Conservation (phyloP, 2,329 filamentous ascomycete species). For the Trichophyton verrucosum region DNA sequence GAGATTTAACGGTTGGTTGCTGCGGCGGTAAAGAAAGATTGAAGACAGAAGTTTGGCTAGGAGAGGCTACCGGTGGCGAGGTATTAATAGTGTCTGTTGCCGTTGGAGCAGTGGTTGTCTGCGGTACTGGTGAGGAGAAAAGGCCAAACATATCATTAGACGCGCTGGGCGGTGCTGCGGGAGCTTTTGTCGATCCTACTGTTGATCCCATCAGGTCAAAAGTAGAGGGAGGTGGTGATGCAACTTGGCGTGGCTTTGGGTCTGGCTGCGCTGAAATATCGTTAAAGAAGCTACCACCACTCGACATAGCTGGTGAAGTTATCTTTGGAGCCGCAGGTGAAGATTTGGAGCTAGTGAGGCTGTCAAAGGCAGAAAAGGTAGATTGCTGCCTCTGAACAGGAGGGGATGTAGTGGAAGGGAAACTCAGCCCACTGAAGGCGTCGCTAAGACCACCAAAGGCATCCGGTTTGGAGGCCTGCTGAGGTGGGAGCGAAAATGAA, state of each 20-base stretch:
- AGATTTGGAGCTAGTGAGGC: conserved; percentile 29
- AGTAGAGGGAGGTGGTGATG: not conserved
- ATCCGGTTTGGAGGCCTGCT: conserved; percentile 30
- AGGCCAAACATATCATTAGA: conserved; percentile 78
- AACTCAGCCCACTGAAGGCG: conserved; percentile 62
- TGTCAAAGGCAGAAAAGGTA: conserved; percentile 13
- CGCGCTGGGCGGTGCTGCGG: conserved; percentile 34
- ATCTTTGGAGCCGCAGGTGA: conserved; percentile 35
- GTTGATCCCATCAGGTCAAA: conserved; percentile 13
- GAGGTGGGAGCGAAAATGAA: conserved; percentile 47
- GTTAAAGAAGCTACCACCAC: conserved; percentile 71
- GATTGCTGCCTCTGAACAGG: conserved; percentile 18
- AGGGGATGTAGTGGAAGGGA: conserved; percentile 38
- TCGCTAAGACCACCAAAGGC: conserved; percentile 59
- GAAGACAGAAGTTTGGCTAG: conserved; percentile 55
- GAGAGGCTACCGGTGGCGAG: conserved; percentile 32
- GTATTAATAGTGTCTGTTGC: conserved; percentile 23
- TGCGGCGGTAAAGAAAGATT: conserved; percentile 52
- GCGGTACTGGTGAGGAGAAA: conserved; percentile 37
- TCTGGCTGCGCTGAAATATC: conserved; percentile 49
- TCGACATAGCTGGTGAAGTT: conserved; percentile 38
- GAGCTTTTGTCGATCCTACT: conserved; percentile 27
- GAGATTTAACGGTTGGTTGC: conserved; percentile 20
- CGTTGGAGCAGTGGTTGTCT: conserved; percentile 24
- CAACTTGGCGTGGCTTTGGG: conserved; percentile 27